These are phyloP conservation scores for Huntiella abstrusa DNA, from an alignment of 2,329 filamentous ascomycete species.

Conservation along the genomic window DNA sequence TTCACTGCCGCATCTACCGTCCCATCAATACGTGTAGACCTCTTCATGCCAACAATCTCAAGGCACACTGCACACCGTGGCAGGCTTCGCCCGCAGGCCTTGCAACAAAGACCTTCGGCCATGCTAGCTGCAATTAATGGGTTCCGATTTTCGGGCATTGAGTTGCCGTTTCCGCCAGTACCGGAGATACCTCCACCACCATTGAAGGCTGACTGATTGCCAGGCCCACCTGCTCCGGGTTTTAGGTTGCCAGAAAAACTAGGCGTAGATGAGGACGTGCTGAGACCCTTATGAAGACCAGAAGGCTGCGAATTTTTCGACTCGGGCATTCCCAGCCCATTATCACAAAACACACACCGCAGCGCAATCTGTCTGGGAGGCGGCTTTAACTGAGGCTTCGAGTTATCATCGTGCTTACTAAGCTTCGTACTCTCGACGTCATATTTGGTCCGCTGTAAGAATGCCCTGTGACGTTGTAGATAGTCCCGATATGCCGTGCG, in stretches of 20 bases:
- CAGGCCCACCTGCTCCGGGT: no score
- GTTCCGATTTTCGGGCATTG: slow-evolving; percentile 20
- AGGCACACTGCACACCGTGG: slow-evolving; percentile 50
- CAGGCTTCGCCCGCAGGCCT: slow-evolving; percentile 46
- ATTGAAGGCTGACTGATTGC: no score
- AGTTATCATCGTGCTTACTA: slow-evolving; percentile 41
- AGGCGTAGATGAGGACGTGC: no score
- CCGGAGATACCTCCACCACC: no score
- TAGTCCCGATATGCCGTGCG: slow-evolving; percentile 52
- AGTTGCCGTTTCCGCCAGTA: no score
- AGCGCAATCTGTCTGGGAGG: slow-evolving; percentile 53
- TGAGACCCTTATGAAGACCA: slow-evolving; percentile 16
- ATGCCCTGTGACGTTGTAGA: slow-evolving; percentile 52
- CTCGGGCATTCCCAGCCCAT: slow-evolving; percentile 24
- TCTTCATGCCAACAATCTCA: slow-evolving; percentile 44
- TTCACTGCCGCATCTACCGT: slow-evolving; percentile 27
- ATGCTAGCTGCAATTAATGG: slow-evolving; percentile 39
- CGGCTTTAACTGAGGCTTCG: slow-evolving; percentile 39
- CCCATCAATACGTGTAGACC: slow-evolving; percentile 37
- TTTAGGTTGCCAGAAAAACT: no score
- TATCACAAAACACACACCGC: slow-evolving; percentile 59
- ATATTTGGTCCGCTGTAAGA: slow-evolving; percentile 58
- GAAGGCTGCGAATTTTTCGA: neutral
- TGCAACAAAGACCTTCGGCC: slow-evolving; percentile 43
- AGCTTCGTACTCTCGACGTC: slow-evolving; percentile 57